Evolutionary conservation across 495 filamentous ascomycete species (phyloP).

Genomic region (Aspergillus affinis): DNA sequence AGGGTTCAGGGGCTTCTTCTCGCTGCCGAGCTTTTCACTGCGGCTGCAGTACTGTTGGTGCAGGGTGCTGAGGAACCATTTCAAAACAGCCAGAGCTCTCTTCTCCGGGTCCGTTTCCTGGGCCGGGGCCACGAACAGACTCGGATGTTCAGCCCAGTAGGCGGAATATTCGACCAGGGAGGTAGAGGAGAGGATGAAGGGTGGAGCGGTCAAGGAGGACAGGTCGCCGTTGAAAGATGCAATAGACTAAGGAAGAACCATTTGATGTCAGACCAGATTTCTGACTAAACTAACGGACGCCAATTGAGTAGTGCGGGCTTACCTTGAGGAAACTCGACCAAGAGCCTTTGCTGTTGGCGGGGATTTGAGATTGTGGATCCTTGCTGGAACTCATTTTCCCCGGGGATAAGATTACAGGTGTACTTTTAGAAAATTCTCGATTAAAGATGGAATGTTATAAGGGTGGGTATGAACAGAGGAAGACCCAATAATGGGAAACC

Average conservation of each 20-base stretch:
- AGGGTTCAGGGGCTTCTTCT: constrained; percentile 96
- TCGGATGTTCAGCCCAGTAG: constrained; percentile 95
- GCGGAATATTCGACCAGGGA: constrained; percentile 93
- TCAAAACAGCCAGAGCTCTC: constrained; percentile 82
- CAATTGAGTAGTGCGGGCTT: constrained; percentile 10
- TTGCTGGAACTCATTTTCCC: constrained; percentile 38
- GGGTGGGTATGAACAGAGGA: background rate
- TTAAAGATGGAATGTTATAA: background rate
- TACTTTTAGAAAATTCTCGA: background rate
- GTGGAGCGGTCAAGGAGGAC: constrained; percentile 87
- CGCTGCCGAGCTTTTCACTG: constrained; percentile 86
- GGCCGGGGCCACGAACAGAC: constrained; percentile 82
- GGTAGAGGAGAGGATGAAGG: constrained; percentile 91
- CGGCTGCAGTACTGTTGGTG: constrained; percentile 92
- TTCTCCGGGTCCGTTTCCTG: constrained; percentile 78
- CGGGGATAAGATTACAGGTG: background rate
- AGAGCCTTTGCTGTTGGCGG: constrained; percentile 48
- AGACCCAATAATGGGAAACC: background rate
- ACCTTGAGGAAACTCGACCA: constrained; percentile 58
- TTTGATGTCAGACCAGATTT: constrained; percentile 1
- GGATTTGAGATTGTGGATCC: constrained; percentile 27
- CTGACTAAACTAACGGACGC: constrained; percentile 2
- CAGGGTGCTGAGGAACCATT: constrained; percentile 95
- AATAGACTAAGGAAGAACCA: constrained; percentile 62
- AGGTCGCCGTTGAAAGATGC: constrained; percentile 97